Conservation (phyloP, 208 protist species). For the Trypanosoma scelopori region DNA sequence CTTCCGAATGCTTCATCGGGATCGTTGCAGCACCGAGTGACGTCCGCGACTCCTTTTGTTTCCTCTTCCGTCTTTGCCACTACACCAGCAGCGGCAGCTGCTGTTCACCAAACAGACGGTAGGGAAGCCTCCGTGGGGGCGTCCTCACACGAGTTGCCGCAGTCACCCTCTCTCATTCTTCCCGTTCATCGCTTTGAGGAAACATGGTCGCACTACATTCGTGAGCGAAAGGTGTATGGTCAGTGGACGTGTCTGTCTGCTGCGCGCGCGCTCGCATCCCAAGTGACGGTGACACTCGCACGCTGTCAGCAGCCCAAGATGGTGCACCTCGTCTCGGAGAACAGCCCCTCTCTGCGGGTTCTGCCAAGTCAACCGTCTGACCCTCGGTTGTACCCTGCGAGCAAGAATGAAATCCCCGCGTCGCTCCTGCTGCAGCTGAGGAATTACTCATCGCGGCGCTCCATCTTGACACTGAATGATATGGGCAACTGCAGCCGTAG, state of each 20-base stretch:
- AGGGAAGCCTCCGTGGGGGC: not conserved
- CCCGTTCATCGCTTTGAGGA: not conserved
- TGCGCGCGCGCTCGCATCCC: constrained; percentile 18
- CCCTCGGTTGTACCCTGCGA: no score
- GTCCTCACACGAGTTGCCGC: not conserved
- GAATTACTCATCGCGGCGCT: not conserved
- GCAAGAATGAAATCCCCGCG: not conserved
- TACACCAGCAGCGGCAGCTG: not conserved
- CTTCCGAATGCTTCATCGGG: not conserved
- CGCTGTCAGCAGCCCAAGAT: constrained; percentile 6
- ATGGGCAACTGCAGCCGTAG: no score
- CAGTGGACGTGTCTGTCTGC: constrained; percentile 33
- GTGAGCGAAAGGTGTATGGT: constrained; percentile 21
- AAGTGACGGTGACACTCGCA: constrained; percentile 25
- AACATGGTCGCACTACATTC: constrained; percentile 23
- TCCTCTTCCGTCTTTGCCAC: not conserved
- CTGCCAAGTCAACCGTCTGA: not conserved
- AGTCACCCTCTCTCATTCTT: not conserved
- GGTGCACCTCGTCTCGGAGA: constrained; percentile 1
- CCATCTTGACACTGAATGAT: not conserved
- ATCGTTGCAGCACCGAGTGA: not conserved
- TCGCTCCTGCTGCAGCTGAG: constrained; percentile 1
- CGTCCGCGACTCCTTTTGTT: no score
- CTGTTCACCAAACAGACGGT: not conserved
- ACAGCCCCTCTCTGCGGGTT: not conserved